phyloP scores from a whole-genome alignment of 1,284 basidiomycete species.

The Cryptococcus sp. region DNA sequence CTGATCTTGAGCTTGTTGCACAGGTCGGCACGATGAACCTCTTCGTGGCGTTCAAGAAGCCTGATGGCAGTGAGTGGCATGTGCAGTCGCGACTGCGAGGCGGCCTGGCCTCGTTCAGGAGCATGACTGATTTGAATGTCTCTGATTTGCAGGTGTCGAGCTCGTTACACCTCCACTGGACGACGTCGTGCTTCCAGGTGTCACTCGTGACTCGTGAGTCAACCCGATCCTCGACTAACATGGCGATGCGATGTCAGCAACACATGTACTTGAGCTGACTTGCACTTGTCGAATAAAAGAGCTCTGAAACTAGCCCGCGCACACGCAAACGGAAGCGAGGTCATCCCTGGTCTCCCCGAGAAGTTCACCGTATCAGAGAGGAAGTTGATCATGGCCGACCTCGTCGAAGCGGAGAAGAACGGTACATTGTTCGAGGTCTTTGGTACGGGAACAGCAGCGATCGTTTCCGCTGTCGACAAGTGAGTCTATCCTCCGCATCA shows the following conservation, averaged over 20 bases:
- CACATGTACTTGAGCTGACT: neutral
- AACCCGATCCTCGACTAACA: neutral
- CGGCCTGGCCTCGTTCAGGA: no score
- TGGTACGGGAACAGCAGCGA: constrained; percentile 88
- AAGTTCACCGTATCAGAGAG: constrained; percentile 79
- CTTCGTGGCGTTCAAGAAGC: constrained; percentile 78
- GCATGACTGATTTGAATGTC: no score
- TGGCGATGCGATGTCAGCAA: neutral
- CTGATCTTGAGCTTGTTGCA: constrained; percentile 18
- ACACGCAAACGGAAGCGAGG: constrained; percentile 64
- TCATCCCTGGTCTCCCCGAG: constrained; percentile 65
- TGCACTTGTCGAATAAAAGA: constrained; percentile 7
- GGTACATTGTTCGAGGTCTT: constrained; percentile 88
- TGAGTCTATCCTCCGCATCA: constrained; percentile 22
- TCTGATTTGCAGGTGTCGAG: constrained; percentile 61
- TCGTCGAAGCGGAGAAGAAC: constrained; percentile 69
- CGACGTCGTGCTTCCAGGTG: constrained; percentile 94
- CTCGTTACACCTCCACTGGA: constrained; percentile 90
- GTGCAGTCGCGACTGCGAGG: neutral
- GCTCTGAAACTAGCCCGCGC: constrained; percentile 78
- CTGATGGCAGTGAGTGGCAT: constrained; percentile 64
- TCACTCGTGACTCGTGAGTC: constrained; percentile 79
- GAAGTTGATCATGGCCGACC: constrained; percentile 83
- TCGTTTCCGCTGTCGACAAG: constrained; percentile 76
- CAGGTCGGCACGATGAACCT: constrained; percentile 95